Conservation (phyloP, 495 filamentous ascomycete species). For the Neurospora sp. region DNA sequence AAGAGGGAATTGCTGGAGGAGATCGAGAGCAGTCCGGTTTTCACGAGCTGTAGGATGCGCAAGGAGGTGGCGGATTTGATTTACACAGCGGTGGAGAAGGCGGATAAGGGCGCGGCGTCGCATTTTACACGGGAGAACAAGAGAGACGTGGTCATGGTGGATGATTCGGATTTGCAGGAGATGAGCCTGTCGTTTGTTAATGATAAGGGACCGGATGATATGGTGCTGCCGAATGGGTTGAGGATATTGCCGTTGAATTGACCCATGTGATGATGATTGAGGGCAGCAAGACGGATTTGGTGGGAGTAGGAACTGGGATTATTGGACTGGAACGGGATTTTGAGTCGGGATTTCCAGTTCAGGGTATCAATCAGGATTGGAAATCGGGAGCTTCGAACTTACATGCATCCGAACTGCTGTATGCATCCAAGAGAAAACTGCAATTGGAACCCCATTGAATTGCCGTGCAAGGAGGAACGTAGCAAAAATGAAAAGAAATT, state of each 20-base stretch:
- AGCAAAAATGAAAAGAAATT: no score
- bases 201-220: conserved; percentile 14
- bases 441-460: no score
- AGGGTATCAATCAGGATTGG: no score
- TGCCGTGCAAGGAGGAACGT: no score
- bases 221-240: conserved; percentile 20
- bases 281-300: no score
- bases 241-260: conserved; percentile 18
- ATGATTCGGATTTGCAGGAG: conserved; percentile 16
- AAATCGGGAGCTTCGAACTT: no score
- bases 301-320: not conserved
- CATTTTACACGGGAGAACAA: not conserved
- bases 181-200: conserved; percentile 21
- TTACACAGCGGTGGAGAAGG: conserved; percentile 10
- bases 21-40: conserved; percentile 15
- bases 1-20: conserved; percentile 10
- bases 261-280: not conserved
- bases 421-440: no score
- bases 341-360: no score
- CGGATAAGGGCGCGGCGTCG: conserved; percentile 1
- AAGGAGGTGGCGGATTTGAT: conserved; percentile 16
- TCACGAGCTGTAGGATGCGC: conserved; percentile 13
- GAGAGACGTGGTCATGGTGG: conserved; percentile 4
- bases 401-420: no score
- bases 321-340: not conserved